Evolutionary conservation across 257 asterid genomes (phyloP).

Genomic region (Solanum sejunctum): DNA sequence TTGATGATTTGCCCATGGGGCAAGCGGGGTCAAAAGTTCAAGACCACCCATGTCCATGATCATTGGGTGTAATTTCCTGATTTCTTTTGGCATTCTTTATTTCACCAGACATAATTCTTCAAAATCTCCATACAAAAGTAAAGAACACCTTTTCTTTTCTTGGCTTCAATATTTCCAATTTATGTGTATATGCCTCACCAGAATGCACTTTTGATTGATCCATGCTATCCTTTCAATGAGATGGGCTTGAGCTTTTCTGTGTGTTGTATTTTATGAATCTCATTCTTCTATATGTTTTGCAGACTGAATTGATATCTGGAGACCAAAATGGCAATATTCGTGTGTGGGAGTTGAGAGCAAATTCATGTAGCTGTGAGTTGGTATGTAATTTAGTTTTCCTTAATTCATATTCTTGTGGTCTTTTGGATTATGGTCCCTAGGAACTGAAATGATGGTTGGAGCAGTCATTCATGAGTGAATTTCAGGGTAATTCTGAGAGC

Average conservation of each 20-base stretch:
- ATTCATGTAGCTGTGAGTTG: constrained; percentile 97
- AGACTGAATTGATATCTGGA: constrained; percentile 97
- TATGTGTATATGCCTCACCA: not conserved
- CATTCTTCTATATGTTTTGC: constrained; percentile 5
- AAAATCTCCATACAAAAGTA: not conserved
- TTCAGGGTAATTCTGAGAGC: not conserved
- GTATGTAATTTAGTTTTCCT: constrained; percentile 22
- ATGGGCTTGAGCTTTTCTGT: not conserved
- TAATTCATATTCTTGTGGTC: not conserved
- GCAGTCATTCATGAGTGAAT: not conserved
- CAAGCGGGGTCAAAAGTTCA: not conserved
- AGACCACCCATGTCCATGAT: not conserved
- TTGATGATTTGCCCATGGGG: not conserved
- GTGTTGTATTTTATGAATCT: not conserved
- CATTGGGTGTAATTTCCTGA: not conserved
- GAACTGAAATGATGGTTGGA: not conserved
- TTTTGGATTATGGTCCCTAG: not conserved
- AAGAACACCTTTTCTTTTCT: not conserved
- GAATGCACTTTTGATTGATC: not conserved
- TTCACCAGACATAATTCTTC: not conserved
- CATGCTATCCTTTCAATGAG: not conserved
- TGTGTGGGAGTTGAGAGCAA: constrained; percentile 97
- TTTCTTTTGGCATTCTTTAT: not conserved
- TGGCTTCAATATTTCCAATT: not conserved
- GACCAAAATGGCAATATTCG: constrained; percentile 99